phyloP scores from a whole-genome alignment of 495 filamentous ascomycete species.

The Hypoxylon fragiforme region DNA sequence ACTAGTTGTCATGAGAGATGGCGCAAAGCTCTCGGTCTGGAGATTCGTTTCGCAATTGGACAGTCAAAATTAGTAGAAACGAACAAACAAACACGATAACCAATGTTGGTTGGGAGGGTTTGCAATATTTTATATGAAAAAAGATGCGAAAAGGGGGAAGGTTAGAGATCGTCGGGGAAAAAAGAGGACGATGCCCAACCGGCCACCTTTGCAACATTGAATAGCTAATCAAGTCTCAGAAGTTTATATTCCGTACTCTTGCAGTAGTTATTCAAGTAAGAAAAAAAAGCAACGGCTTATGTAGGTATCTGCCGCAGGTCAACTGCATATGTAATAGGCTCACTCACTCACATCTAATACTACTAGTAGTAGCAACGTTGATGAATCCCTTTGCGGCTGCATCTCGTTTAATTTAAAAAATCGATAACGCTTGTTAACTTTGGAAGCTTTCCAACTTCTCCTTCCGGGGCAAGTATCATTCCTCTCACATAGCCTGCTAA shows the following conservation, averaged over 20 bases:
- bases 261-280: slow-evolving; percentile 3
- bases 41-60: background rate
- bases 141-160: slow-evolving; percentile 11
- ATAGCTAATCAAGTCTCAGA: slow-evolving; percentile 11
- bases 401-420: too few species aligned
- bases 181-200: slow-evolving; percentile 30
- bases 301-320: too few species aligned
- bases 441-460: too few species aligned
- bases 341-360: too few species aligned
- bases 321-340: too few species aligned
- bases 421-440: too few species aligned
- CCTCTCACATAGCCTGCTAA: too few species aligned
- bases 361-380: too few species aligned
- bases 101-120: slow-evolving; percentile 9
- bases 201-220: slow-evolving; percentile 13
- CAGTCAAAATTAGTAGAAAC: background rate
- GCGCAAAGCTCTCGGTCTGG: background rate
- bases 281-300: slow-evolving; percentile 26
- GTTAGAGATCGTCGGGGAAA: background rate
- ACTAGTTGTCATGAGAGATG: background rate
- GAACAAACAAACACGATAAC: background rate
- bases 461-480: too few species aligned
- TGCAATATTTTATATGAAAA: slow-evolving; percentile 1
- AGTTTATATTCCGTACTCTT: too few species aligned
- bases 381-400: too few species aligned